Percentiles rank a stretch among this genome's conserved stretches.
These are phyloP conservation scores for Zygosaccharomyces rouxii DNA, from an alignment of 805 yeast genomes.

Conservation along the genomic window DNA sequence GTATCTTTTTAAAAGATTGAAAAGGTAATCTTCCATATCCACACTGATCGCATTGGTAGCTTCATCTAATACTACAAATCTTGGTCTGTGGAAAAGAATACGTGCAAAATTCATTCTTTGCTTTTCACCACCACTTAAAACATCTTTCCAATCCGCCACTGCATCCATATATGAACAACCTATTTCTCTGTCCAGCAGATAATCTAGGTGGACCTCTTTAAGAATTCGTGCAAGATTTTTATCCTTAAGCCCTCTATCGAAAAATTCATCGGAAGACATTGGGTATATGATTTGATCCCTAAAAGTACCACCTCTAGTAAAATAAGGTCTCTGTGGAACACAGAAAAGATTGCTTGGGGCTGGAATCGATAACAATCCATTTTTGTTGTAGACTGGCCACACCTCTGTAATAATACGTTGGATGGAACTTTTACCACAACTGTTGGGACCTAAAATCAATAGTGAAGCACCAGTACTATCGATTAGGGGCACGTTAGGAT, in stretches of 20 bases:
- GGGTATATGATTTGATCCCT: conserved; percentile 93
- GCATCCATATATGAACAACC: conserved; percentile 45
- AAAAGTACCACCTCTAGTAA: conserved; percentile 68
- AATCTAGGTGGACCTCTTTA: conserved; percentile 73
- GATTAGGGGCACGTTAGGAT: conserved; percentile 26
- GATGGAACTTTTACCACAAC: conserved; percentile 85
- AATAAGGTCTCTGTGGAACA: conserved; percentile 84
- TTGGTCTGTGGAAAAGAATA: conserved; percentile 72
- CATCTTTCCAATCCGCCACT: conserved; percentile 75
- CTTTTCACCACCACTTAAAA: conserved; percentile 94
- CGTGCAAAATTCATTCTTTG: conserved; percentile 89
- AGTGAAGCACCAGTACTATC: conserved; percentile 54
- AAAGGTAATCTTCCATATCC: conserved; percentile 83
- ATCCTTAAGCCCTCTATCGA: conserved; percentile 67
- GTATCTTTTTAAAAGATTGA: conserved; percentile 65
- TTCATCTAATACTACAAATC: conserved; percentile 81
- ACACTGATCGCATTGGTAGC: conserved; percentile 90
- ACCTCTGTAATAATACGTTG: conserved; percentile 79
- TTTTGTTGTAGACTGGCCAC: conserved; percentile 76
- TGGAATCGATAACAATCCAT: conserved; percentile 79
- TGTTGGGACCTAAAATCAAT: conserved; percentile 80
- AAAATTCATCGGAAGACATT: conserved; percentile 68
- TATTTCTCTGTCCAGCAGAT: conserved; percentile 61
- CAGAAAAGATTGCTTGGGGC: conserved; percentile 63
- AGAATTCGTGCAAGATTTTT: conserved; percentile 61